A percentile compares a stretch with the other conserved stretches of the same genome.
phyloP scores from a whole-genome alignment of 176 grass and related monocot species.

The Olyra latifolia region DNA sequence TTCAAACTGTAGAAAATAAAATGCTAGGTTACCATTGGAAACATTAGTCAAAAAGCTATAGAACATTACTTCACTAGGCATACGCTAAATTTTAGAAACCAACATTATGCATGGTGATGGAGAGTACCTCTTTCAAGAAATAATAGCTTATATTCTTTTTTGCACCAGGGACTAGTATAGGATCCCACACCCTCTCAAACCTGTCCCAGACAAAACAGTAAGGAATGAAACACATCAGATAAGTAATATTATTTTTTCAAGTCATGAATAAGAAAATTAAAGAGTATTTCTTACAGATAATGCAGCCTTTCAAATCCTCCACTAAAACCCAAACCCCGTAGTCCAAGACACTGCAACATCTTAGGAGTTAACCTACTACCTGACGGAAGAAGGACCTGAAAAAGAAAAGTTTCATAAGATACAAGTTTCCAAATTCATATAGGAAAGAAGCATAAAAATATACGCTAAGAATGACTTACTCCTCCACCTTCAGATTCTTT shows the following conservation, averaged over 20 bases:
- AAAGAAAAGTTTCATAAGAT: conserved; percentile 16
- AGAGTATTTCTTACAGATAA: conserved; percentile 64
- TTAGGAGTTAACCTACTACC: conserved; percentile 86
- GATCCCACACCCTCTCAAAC: conserved; percentile 97
- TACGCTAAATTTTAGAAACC: conserved; percentile 5
- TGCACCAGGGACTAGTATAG: conserved; percentile 70
- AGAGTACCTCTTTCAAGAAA: conserved; percentile 84
- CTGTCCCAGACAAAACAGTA: conserved; percentile 44
- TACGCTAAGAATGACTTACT: conserved; percentile 47
- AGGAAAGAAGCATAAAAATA: background rate
- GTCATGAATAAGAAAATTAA: conserved; percentile 18
- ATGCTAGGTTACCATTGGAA: conserved; percentile 20
- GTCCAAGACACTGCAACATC: conserved; percentile 85
- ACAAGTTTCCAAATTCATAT: conserved; percentile 8
- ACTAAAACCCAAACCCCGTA: conserved; percentile 72
- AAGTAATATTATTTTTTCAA: background rate
- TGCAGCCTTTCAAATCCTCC: conserved; percentile 96
- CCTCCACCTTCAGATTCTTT: conserved; percentile 77
- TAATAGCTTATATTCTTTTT: conserved; percentile 79
- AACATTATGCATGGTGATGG: background rate
- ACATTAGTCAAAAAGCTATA: conserved; percentile 1
- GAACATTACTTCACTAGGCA: background rate
- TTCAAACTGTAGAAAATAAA: conserved; percentile 61
- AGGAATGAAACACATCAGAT: conserved; percentile 8
- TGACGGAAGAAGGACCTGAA: conserved; percentile 81